phyloP scores from a whole-genome alignment of 345 rosid species.

The Citrus medica region DNA sequence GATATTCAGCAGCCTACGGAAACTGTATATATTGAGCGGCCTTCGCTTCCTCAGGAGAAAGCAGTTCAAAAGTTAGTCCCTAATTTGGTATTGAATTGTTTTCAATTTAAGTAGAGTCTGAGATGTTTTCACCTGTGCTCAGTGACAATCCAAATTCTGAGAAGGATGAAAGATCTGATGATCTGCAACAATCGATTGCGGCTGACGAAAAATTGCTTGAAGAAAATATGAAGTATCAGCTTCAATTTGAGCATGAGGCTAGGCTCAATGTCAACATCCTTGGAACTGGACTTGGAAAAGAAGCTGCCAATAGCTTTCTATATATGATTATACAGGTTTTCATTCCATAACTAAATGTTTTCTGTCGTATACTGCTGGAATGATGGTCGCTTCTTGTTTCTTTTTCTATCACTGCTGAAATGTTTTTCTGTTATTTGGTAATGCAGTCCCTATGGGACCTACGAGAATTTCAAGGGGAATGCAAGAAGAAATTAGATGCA shows the following conservation, averaged over 20 bases:
- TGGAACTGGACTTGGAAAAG: neutral
- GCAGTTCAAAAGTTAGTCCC: too few relatives aligned
- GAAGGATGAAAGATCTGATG: too few relatives aligned
- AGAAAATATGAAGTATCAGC: neutral
- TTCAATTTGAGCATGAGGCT: neutral
- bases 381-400: neutral
- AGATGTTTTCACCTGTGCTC: too few relatives aligned
- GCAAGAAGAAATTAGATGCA: neutral
- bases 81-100: too few relatives aligned
- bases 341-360: neutral
- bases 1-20: too few relatives aligned
- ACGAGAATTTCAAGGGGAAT: neutral
- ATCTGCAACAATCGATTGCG: too few relatives aligned
- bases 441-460: neutral
- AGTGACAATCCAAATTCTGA: too few relatives aligned
- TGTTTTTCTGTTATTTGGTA: neutral
- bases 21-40: too few relatives aligned
- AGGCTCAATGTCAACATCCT: neutral
- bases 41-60: too few relatives aligned
- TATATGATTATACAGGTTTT: neutral
- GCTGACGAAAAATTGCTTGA: too few relatives aligned
- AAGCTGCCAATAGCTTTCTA: neutral
- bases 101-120: too few relatives aligned
- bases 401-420: neutral
- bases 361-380: too few relatives aligned